Base-by-base conservation (phyloP, 495 filamentous ascomycete species). In the Xylaria venustula region DNA sequence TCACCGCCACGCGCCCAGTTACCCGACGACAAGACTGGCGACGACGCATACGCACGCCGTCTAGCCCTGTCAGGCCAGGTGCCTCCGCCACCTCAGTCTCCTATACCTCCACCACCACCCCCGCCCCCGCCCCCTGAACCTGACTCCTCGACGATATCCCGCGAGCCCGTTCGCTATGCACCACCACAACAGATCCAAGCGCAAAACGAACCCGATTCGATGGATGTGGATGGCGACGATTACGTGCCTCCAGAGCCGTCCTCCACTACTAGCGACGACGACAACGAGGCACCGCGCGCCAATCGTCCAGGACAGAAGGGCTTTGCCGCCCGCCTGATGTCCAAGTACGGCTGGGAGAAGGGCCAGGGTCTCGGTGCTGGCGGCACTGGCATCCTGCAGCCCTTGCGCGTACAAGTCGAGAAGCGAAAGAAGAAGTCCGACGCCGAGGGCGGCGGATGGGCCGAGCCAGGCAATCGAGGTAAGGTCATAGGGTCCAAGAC, bases 281-380 rank as follows among this genome's bases (percentile, higher is more conserved):
- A 61, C 17, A 32, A 52, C 5, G 9, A 42, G 11, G 60, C 62
- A 12, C 56, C 80, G 25, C 86, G 87, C 30, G 87, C 87, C 19
- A 81, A 80, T 54, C 87, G 88, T 11, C 90, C 93, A 0, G 90
- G 91, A 11, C 89, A 97, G 73, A 82, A 87, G 65, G 88, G 87
- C 59, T 97, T 96, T 67, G 94, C 92, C 2, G 81, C 90, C 57
- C 88, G 92, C 23, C 81, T 96, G 30, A 89, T 98, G 82, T 82
- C 86, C 28, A 97, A 97, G 66, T 92, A 94, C 71, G 95, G 95
- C 52, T 97, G 93, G 91, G 88, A 84, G 11, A 88, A 90, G 63
- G 95, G 95, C 20, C 82, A 87, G 45, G 94, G 94, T 2, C 83
- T 98, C 12, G 94, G 94, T 61, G 91, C 90, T 1, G 82, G 85